Conservation (phyloP, 495 filamentous ascomycete genomes). For the Daldinia caldariorum region DNA sequence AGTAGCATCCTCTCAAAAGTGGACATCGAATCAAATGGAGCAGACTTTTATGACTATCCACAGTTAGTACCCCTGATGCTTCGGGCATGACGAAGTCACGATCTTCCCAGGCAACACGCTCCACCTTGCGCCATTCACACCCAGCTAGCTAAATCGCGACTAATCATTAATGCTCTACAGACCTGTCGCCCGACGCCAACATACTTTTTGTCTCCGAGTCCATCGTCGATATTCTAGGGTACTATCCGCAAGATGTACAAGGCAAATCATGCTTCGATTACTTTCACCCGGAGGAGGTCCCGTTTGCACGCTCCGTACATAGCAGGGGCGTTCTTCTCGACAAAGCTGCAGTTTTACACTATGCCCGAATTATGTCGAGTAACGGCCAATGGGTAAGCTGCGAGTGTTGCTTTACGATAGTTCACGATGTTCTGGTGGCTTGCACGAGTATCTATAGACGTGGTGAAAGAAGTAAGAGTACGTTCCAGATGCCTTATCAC, state of each 20-base stretch:
- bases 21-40: slow-evolving; percentile 70
- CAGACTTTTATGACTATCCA: slow-evolving; percentile 95
- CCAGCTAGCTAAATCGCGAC: slow-evolving; percentile 26
- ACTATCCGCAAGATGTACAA: slow-evolving; percentile 77
- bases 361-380: slow-evolving; percentile 75
- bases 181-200: slow-evolving; percentile 78
- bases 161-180: slow-evolving; percentile 54
- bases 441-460: slow-evolving; percentile 82
- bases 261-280: slow-evolving; percentile 85
- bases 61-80: slow-evolving; percentile 64
- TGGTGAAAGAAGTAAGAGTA: slow-evolving; percentile 78
- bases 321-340: slow-evolving; percentile 78
- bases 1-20: slow-evolving; percentile 43
- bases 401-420: slow-evolving; percentile 90
- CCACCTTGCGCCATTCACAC: slow-evolving; percentile 20
- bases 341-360: slow-evolving; percentile 85
- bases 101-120: slow-evolving; percentile 13
- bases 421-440: slow-evolving; percentile 86
- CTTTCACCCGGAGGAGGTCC: slow-evolving; percentile 84
- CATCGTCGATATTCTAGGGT: slow-evolving; percentile 82
- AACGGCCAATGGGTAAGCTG: slow-evolving; percentile 81
- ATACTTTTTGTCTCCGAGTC: slow-evolving; percentile 87
- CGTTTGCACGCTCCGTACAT: slow-evolving; percentile 77
- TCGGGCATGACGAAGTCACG: slow-evolving; percentile 15
- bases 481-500: slow-evolving; percentile 47